Evolutionary conservation across 2,329 filamentous ascomycete genomes (phyloP).

Genomic region (Cladosporium austrohemisphaericum): DNA sequence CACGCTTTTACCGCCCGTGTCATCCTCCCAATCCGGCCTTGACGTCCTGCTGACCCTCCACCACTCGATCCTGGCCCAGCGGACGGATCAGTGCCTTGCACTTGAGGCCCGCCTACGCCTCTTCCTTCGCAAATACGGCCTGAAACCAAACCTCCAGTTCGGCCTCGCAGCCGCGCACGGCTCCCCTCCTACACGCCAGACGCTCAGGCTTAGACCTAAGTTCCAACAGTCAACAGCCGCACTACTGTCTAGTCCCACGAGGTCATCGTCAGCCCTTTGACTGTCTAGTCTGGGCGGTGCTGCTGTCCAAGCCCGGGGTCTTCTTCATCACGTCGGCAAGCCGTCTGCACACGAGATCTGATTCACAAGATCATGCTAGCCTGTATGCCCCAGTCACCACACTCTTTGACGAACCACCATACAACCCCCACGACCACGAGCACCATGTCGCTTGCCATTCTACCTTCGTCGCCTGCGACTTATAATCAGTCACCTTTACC

Average conservation of each 20-base stretch:
- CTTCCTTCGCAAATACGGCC: slow-evolving; percentile 8
- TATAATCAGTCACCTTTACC: slow-evolving; percentile 23
- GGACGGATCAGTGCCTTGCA: slow-evolving; percentile 1
- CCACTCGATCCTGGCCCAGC: not conserved
- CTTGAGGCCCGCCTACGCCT: slow-evolving; percentile 2
- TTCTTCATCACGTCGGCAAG: slow-evolving; percentile 7
- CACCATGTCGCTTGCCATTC: slow-evolving; percentile 45
- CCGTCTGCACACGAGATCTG: slow-evolving; percentile 3
- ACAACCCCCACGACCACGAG: slow-evolving; percentile 35
- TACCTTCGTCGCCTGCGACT: slow-evolving; percentile 30
- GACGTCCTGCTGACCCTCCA: slow-evolving; percentile 9
- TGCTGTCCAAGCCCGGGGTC: not conserved
- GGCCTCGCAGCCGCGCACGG: slow-evolving; percentile 4
- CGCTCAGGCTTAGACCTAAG: not conserved
- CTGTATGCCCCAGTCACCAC: slow-evolving; percentile 27
- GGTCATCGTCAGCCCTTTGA: not conserved
- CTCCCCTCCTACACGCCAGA: slow-evolving; percentile 11
- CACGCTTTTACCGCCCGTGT: slow-evolving; percentile 11
- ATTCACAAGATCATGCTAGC: slow-evolving; percentile 30
- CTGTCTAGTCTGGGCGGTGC: not conserved
- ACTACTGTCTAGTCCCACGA: slow-evolving; percentile 5
- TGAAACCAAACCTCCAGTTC: slow-evolving; percentile 3
- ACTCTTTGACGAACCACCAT: slow-evolving; percentile 15
- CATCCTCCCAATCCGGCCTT: not conserved
- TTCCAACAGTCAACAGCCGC: not conserved